phyloP scores from a whole-genome alignment of 495 filamentous ascomycete genomes.

The Penicillium longicatenatum region DNA sequence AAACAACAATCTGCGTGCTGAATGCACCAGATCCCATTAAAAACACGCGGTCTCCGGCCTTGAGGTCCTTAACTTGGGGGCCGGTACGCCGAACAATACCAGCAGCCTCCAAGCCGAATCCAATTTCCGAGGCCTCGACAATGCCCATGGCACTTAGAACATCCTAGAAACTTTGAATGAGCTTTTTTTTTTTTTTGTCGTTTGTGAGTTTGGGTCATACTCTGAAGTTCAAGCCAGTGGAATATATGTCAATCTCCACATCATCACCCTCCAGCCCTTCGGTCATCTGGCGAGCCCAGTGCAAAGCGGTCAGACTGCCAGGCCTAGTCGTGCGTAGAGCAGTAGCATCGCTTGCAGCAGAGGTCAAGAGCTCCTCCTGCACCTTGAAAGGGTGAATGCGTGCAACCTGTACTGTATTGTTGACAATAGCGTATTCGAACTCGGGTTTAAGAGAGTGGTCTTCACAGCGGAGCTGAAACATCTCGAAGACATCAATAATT shows the following conservation, averaged over 20 bases:
- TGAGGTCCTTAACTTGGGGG: constrained; percentile 22
- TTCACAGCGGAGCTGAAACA: not conserved
- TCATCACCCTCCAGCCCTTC: constrained; percentile 12
- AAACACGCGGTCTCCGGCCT: constrained; percentile 45
- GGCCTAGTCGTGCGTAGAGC: not conserved
- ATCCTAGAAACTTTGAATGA: constrained; percentile 24
- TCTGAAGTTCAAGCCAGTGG: constrained; percentile 35
- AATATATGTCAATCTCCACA: constrained; percentile 34
- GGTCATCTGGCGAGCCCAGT: constrained; percentile 38
- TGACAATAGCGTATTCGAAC: constrained; percentile 8
- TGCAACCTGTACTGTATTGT: constrained; percentile 35
- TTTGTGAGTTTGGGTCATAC: constrained; percentile 12
- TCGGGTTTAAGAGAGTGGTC: not conserved
- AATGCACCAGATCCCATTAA: constrained; percentile 35
- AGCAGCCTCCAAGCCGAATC: constrained; percentile 43
- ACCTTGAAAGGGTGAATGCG: not conserved
- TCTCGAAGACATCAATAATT: not conserved
- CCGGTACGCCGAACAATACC: constrained; percentile 41
- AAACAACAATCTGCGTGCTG: constrained; percentile 20
- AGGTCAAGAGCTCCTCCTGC: not conserved
- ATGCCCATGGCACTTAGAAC: constrained; percentile 41
- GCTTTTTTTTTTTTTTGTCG: not conserved
- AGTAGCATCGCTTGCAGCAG: not conserved
- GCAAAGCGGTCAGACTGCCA: not conserved
- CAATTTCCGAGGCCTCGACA: constrained; percentile 26